Evolutionary conservation across 257 asterid species (phyloP), one percentile per base, ranked within the genome.

Genomic region (Schizonepeta tenuifolia): DNA sequence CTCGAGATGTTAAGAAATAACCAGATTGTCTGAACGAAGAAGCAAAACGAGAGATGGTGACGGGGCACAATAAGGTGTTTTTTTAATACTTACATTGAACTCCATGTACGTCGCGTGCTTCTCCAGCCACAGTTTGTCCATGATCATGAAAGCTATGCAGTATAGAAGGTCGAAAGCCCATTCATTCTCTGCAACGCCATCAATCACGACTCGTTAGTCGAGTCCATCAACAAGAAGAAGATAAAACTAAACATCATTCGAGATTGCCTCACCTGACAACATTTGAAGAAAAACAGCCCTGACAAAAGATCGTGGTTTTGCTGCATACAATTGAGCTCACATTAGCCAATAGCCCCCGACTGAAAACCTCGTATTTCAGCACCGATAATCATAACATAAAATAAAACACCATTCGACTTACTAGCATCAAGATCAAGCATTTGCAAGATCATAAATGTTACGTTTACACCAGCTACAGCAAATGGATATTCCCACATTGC

Each of bases 401-500:
- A 57, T 55, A 18, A 49, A 14, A 60, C 33, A 33, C 21, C 2
- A 28, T 70, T 56, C 20, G 35, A 66, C 96, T 80, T 90, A 90
- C 95, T 72, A 63, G 95, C 85, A 77, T 88, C 90, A 10, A 92
- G 83, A 79, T 92, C 91, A 73, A 92, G 98, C 94, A 90, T 88
- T 82, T 92, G 91, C 83, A 84, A 78, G 68, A 92, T 84, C 98
- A 90, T 90, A 75, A 92, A 92, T 60, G 98, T 86, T 59, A 91
- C 68, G 73, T 91, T 91, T 43, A 91, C 93, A 53, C 97, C 95
- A 65, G 96, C 97, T 70, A 89, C 96, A 73, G 92, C 98, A 83
- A 92, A 92, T 53, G 98, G 96, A 83, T 92, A 90, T 81, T 90
- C 98, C 98, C 98, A 92, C 36, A 79, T 77, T 6, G 94, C 89